These are phyloP conservation scores for Aureobasidium sp. DNA, from an alignment of 2,329 filamentous ascomycete species.

Conservation along the genomic window DNA sequence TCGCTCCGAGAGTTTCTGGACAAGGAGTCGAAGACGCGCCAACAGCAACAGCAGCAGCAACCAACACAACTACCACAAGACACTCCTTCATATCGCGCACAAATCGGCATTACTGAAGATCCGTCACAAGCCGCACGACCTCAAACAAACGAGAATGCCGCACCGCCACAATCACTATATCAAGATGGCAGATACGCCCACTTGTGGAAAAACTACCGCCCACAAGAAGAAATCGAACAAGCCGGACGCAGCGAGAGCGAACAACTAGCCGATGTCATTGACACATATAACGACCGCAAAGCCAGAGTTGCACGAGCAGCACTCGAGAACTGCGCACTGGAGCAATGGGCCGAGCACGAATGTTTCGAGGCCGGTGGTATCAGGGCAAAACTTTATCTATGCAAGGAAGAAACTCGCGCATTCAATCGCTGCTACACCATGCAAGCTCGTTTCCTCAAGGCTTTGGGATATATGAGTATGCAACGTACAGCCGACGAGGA, in stretches of 20 bases:
- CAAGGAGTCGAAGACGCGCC: constrained; percentile 59
- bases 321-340: constrained; percentile 85
- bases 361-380: constrained; percentile 72
- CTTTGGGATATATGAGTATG: constrained; percentile 73
- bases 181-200: constrained; percentile 72
- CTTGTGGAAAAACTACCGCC: constrained; percentile 86
- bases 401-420: constrained; percentile 64
- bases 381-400: constrained; percentile 68
- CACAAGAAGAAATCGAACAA: constrained; percentile 62
- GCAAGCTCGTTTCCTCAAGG: constrained; percentile 86
- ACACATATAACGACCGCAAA: constrained; percentile 77
- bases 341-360: constrained; percentile 73
- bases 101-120: constrained; percentile 23
- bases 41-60: constrained; percentile 19
- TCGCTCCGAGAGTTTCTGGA: constrained; percentile 78
- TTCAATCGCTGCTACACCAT: constrained; percentile 86
- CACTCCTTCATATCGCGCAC: constrained; percentile 24
- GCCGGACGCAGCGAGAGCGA: constrained; percentile 70
- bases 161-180: constrained; percentile 51
- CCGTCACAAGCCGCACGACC: constrained; percentile 19
- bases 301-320: constrained; percentile 71
- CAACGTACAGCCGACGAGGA: constrained; percentile 62
- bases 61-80: constrained; percentile 4
- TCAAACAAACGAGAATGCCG: constrained; percentile 26
- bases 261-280: constrained; percentile 70